Evolutionary conservation across 2,329 filamentous ascomycete genomes (phyloP).

Genomic region (Boeremia exigua): DNA sequence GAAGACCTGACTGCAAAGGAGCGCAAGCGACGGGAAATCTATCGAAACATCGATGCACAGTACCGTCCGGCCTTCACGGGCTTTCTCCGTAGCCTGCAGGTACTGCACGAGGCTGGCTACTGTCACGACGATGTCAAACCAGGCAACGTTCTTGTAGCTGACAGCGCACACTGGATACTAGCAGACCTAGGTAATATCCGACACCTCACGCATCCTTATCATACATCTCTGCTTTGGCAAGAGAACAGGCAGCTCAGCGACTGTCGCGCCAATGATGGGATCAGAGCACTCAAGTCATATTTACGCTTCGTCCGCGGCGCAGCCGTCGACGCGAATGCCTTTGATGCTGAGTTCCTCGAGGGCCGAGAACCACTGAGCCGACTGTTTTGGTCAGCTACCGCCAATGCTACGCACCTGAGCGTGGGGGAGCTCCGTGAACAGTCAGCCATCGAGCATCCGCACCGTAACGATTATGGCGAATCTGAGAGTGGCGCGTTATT

Average conservation of each 20-base stretch:
- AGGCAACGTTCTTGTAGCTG: constrained; percentile 40
- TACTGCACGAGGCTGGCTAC: constrained; percentile 37
- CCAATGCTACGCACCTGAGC: constrained; percentile 14
- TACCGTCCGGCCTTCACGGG: constrained; percentile 39
- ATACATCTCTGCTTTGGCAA: constrained; percentile 31
- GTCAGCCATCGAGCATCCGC: constrained; percentile 18
- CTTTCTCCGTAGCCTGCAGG: constrained; percentile 30
- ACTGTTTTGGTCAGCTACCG: constrained; percentile 35
- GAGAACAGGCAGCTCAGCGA: constrained; percentile 31
- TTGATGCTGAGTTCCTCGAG: constrained; percentile 35
- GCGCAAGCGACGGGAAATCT: background rate
- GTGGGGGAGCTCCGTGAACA: constrained; percentile 16
- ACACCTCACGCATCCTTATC: constrained; percentile 37
- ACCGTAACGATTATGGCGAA: background rate
- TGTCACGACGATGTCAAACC: constrained; percentile 50
- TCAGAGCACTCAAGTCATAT: constrained; percentile 41
- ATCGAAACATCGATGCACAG: constrained; percentile 28
- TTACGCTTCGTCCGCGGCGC: constrained; percentile 27
- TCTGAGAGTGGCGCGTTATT: background rate
- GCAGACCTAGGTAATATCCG: constrained; percentile 48
- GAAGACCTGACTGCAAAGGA: constrained; percentile 16
- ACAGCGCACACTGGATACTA: constrained; percentile 35
- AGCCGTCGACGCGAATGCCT: constrained; percentile 14
- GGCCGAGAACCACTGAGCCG: constrained; percentile 25
- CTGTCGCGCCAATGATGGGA: constrained; percentile 40